A percentile compares a stretch with the other conserved stretches of the same genome.
Conservation (phyloP, 2,329 filamentous ascomycete species). For the Pseudogymnoascus pannorum region DNA sequence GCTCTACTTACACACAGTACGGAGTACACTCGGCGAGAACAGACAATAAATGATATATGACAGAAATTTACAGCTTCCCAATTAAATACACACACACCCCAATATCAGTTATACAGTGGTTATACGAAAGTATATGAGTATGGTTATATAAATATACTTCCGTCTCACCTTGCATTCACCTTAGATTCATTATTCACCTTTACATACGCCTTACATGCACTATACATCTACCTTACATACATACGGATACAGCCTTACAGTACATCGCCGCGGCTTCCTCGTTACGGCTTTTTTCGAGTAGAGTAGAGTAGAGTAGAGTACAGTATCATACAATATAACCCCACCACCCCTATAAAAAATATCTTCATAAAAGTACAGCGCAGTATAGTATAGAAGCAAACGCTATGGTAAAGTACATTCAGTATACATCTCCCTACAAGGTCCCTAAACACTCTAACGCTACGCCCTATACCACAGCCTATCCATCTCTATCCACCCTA, state of each 20-base stretch:
- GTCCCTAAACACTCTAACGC: too few species aligned
- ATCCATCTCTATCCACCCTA: too few species aligned
- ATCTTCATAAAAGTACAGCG: background rate
- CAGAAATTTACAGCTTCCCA: background rate
- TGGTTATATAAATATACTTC: too few species aligned
- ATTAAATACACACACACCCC: background rate
- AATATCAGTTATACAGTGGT: background rate
- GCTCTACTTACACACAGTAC: too few species aligned
- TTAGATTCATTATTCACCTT: too few species aligned
- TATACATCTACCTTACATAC: too few species aligned
- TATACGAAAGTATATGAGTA: background rate
- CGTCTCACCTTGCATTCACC: background rate
- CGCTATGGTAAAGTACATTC: background rate
- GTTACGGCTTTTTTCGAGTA: too few species aligned
- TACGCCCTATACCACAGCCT: too few species aligned
- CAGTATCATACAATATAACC: background rate
- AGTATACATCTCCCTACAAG: background rate
- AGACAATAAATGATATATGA: background rate
- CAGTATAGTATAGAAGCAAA: too few species aligned
- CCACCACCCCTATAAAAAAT: background rate
- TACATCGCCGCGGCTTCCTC: background rate
- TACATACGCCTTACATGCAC: background rate
- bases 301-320: too few species aligned
- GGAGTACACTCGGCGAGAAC: too few species aligned
- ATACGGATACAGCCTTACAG: too few species aligned